Percentiles rank a stretch among this genome's conserved stretches.
Evolutionary conservation across 257 asterid species (phyloP).

Genomic region (Salvia rosmarinus): DNA sequence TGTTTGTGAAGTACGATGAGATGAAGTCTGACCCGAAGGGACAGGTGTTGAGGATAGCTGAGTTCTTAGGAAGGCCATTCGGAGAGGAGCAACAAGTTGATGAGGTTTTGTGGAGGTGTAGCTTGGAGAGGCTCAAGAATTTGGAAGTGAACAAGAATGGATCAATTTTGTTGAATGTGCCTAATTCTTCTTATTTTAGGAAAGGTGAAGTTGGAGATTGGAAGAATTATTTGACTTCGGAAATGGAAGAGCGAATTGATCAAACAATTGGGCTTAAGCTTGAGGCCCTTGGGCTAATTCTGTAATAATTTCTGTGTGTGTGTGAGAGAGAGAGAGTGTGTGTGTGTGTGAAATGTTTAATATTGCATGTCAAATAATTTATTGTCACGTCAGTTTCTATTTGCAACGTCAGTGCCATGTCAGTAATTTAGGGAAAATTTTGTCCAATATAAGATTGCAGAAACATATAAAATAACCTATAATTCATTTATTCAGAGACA

Average conservation of each 20-base stretch:
- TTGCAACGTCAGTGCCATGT: too few species aligned
- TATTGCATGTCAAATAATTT: not conserved
- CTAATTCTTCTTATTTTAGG: constrained; percentile 20
- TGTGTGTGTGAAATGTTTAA: not conserved
- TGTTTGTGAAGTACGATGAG: constrained; percentile 29
- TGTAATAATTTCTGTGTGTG: not conserved
- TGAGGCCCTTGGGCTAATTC: constrained; percentile 8
- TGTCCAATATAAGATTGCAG: too few species aligned
- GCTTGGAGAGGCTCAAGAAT: constrained; percentile 28
- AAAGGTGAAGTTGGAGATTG: constrained; percentile 35
- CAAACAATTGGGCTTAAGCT: constrained; percentile 12
- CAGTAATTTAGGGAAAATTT: too few species aligned
- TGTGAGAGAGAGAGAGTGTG: not conserved
- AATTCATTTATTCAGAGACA: too few species aligned
- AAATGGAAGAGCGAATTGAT: constrained; percentile 14
- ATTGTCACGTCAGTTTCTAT: not conserved
- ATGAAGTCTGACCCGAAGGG: constrained; percentile 10
- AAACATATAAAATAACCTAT: too few species aligned
- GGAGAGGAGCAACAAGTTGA: constrained; percentile 1
- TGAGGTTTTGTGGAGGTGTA: constrained; percentile 23
- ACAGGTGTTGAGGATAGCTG: constrained; percentile 1
- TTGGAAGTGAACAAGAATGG: constrained; percentile 27
- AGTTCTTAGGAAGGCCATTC: constrained; percentile 21
- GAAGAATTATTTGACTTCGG: constrained; percentile 25
- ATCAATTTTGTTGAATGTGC: not conserved